Evolutionary conservation across 257 asterid genomes (phyloP).

Genomic region (Forsythia suspensa): DNA sequence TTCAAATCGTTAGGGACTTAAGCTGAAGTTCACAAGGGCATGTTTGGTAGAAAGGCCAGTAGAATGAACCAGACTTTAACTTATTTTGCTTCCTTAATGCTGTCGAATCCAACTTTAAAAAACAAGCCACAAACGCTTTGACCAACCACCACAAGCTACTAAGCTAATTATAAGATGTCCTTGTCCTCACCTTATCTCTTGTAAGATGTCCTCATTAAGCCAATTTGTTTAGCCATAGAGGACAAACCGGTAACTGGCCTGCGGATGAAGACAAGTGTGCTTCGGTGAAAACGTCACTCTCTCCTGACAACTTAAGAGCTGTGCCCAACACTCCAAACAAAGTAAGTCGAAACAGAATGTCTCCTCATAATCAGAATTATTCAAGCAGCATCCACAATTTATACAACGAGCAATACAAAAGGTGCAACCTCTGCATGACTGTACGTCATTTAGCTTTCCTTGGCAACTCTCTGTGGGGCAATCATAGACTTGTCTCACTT

Average conservation of each 20-base stretch:
- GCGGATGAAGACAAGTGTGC: constrained; percentile 26
- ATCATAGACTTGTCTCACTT: constrained; percentile 62
- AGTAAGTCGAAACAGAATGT: constrained; percentile 42
- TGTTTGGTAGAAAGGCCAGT: neutral
- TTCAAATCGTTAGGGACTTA: too few relatives aligned
- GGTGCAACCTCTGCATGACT: constrained; percentile 66
- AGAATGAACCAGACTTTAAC: neutral
- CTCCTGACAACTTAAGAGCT: constrained; percentile 33
- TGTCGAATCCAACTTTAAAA: neutral
- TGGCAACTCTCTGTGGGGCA: constrained; percentile 69
- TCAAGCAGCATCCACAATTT: constrained; percentile 73
- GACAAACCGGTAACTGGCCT: constrained; percentile 39
- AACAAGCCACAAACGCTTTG: neutral
- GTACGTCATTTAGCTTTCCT: constrained; percentile 28
- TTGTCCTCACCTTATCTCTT: neutral
- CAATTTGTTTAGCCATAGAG: constrained; percentile 36
- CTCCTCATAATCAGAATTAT: constrained; percentile 56
- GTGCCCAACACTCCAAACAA: constrained; percentile 50
- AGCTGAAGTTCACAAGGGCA: neutral
- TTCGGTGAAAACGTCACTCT: constrained; percentile 21
- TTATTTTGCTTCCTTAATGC: neutral
- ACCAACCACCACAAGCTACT: neutral
- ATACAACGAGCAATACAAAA: constrained; percentile 68
- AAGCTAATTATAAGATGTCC: neutral
- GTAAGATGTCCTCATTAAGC: neutral